A percentile compares a stretch with the other conserved stretches of the same genome.
phyloP scores from a whole-genome alignment of 2,329 filamentous ascomycete species.

The Cladorrhinum sp. region DNA sequence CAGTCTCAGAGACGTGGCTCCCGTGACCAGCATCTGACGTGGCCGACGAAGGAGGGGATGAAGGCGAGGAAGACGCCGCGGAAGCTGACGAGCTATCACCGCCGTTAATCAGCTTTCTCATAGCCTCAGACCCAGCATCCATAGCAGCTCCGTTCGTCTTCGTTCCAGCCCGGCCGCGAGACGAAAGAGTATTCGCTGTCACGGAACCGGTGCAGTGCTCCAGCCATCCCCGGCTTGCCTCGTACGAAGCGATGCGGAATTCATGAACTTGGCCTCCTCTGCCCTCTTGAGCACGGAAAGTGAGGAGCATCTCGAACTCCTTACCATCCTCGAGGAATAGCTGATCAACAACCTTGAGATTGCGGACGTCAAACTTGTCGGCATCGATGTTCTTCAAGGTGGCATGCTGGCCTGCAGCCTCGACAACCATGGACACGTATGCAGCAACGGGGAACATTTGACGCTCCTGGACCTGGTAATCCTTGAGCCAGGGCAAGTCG shows the following conservation, averaged over 20 bases:
- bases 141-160: background rate
- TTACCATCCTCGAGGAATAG: constrained; percentile 31
- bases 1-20: constrained; percentile 10
- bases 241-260: constrained; percentile 33
- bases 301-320: constrained; percentile 31
- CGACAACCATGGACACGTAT: constrained; percentile 40
- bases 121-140: constrained; percentile 7
- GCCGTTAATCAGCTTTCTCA: background rate
- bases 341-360: constrained; percentile 30
- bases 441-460: constrained; percentile 45
- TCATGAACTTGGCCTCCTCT: constrained; percentile 26
- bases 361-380: constrained; percentile 26
- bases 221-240: constrained; percentile 29
- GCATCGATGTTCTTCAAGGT: constrained; percentile 18
- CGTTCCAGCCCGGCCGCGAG: background rate
- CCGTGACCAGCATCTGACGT: constrained; percentile 15
- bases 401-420: constrained; percentile 31
- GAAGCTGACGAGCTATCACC: constrained; percentile 16
- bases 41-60: constrained; percentile 16
- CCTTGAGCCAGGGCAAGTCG: constrained; percentile 45
- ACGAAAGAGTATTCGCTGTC: background rate
- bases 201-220: constrained; percentile 32
- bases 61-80: constrained; percentile 7
- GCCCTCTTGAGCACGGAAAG: constrained; percentile 19
- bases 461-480: constrained; percentile 47